Evolutionary conservation across 1,284 basidiomycete genomes (phyloP).

Genomic region (Omphalotus olearius): DNA sequence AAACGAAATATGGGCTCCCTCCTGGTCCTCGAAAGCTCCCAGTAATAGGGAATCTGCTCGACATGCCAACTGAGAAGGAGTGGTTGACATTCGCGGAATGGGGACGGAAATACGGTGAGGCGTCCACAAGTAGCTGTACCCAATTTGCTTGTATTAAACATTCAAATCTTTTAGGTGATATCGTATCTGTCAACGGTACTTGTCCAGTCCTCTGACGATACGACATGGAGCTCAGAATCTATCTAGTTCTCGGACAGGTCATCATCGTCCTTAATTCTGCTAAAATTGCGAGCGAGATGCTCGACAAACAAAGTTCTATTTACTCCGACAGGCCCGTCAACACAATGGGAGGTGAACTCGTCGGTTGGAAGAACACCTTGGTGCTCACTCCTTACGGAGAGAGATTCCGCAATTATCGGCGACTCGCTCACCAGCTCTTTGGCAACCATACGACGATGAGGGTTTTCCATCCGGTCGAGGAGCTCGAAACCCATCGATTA

Average conservation of each 20-base stretch:
- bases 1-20: slow-evolving; percentile 15
- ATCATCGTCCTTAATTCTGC: slow-evolving; percentile 30
- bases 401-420: slow-evolving; percentile 32
- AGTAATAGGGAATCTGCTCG: slow-evolving; percentile 23
- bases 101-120: slow-evolving; percentile 20
- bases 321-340: slow-evolving; percentile 33
- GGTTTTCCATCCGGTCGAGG: slow-evolving; percentile 25
- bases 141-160: not conserved
- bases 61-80: slow-evolving; percentile 18
- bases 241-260: slow-evolving; percentile 24
- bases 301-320: slow-evolving; percentile 31
- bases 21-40: slow-evolving; percentile 24
- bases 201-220: not conserved
- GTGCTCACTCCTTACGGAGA: slow-evolving; percentile 29
- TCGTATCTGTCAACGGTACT: slow-evolving; percentile 29
- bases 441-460: slow-evolving; percentile 20
- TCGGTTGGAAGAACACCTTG: slow-evolving; percentile 28
- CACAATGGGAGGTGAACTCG: slow-evolving; percentile 28
- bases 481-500: slow-evolving; percentile 25
- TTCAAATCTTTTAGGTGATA: slow-evolving; percentile 14
- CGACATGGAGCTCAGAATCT: not conserved
- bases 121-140: not conserved
- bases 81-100: slow-evolving; percentile 21
- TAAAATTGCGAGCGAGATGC: slow-evolving; percentile 24
- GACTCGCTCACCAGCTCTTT: slow-evolving; percentile 27